Percentiles rank a stretch among this genome's conserved stretches.
Conservation (phyloP, 2,329 filamentous ascomycete species). For the Neopestalotiopsis clavispora region DNA sequence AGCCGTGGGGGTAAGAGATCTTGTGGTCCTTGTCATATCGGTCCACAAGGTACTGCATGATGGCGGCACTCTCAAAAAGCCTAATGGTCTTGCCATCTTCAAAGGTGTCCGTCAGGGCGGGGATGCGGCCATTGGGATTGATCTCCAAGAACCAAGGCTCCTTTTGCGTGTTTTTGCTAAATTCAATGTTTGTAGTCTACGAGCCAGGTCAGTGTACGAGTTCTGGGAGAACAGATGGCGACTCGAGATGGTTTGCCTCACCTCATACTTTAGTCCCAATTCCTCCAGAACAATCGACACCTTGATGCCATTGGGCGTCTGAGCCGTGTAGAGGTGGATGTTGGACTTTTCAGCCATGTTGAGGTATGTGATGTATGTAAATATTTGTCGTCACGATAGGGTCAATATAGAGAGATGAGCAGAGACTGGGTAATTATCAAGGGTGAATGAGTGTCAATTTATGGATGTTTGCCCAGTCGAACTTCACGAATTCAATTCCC, state of each 20-base stretch:
- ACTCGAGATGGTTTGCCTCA: slow-evolving; percentile 30
- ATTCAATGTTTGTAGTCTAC: slow-evolving; percentile 66
- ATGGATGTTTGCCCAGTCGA: too few relatives aligned
- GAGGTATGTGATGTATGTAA: not conserved
- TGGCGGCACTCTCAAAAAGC: slow-evolving; percentile 83
- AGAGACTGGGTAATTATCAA: not conserved
- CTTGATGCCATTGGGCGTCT: slow-evolving; percentile 90
- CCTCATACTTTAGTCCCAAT: slow-evolving; percentile 81
- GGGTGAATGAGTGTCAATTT: not conserved
- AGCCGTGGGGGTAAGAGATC: slow-evolving; percentile 76
- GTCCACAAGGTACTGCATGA: slow-evolving; percentile 83
- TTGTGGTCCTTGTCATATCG: slow-evolving; percentile 83
- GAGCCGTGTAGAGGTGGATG: slow-evolving; percentile 81
- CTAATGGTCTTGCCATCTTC: slow-evolving; percentile 74
- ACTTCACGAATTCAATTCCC: not conserved
- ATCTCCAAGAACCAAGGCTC: slow-evolving; percentile 87
- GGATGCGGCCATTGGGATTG: slow-evolving; percentile 92
- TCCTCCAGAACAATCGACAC: slow-evolving; percentile 87
- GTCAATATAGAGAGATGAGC: too few relatives aligned
- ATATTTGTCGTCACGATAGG: not conserved
- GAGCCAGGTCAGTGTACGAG: slow-evolving; percentile 5
- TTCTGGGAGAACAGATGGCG: not conserved
- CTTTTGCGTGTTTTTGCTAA: slow-evolving; percentile 79
- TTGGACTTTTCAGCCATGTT: slow-evolving; percentile 58
- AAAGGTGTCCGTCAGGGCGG: slow-evolving; percentile 81